phyloP scores from a whole-genome alignment of 768 basidiomycete genomes.

The Termitomyces eurrhizus region DNA sequence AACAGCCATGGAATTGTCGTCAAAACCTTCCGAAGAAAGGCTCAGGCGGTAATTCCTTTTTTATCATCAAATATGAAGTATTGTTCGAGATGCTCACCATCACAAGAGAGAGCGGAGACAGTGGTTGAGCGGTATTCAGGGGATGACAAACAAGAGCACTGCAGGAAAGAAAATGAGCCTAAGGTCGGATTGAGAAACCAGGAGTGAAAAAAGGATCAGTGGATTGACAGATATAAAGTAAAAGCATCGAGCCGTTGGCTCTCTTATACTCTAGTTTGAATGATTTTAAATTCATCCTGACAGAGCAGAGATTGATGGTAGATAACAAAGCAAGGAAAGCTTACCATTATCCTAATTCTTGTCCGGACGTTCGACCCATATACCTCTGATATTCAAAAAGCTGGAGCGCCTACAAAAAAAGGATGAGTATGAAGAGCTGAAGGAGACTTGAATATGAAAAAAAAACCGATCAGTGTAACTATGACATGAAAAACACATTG shows the following conservation, averaged over 20 bases:
- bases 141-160: background rate
- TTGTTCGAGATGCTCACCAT: constrained; percentile 30
- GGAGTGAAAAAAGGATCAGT: constrained; percentile 40
- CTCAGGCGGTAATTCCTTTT: constrained; percentile 88
- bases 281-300: constrained; percentile 48
- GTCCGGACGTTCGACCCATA: background rate
- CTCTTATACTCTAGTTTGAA: constrained; percentile 97
- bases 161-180: background rate
- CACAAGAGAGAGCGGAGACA: background rate
- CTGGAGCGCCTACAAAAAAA: background rate
- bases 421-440: constrained; percentile 7
- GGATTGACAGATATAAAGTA: constrained; percentile 44
- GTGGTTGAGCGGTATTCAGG: background rate
- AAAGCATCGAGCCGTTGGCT: constrained; percentile 68
- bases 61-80: constrained; percentile 46
- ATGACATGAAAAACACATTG: constrained; percentile 74
- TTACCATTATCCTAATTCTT: background rate
- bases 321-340: background rate
- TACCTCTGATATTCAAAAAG: background rate
- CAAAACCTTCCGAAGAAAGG: constrained; percentile 42
- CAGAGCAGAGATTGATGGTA: background rate
- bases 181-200: background rate
- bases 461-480: constrained; percentile 83
- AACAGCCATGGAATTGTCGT: constrained; percentile 85
- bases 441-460: constrained; percentile 10